phyloP scores from a whole-genome alignment of 768 basidiomycete species.

The Fistulinella prunicolor region DNA sequence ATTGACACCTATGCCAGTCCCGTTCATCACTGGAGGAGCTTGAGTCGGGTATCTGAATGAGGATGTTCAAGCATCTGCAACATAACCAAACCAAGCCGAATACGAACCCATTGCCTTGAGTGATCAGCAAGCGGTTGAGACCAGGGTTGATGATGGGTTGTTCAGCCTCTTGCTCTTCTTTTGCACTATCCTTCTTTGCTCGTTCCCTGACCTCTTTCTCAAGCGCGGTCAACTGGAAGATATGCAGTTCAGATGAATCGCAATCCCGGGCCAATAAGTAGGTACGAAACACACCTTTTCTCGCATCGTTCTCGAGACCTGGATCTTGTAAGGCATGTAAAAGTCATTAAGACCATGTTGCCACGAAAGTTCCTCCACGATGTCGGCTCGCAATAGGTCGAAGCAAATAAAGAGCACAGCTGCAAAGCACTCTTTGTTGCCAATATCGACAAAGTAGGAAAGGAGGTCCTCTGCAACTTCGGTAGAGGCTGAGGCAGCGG shows the following conservation, averaged over 20 bases:
- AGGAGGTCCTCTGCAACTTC: constrained; percentile 94
- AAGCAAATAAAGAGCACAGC: constrained; percentile 89
- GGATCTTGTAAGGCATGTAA: constrained; percentile 95
- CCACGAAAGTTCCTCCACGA: constrained; percentile 96
- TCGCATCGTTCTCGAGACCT: constrained; percentile 75
- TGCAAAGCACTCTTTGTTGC: constrained; percentile 97
- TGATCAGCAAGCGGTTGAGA: constrained; percentile 59
- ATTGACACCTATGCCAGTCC: constrained; percentile 41
- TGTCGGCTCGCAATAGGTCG: constrained; percentile 89
- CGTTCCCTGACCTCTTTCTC: constrained; percentile 91
- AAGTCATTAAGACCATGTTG: constrained; percentile 95
- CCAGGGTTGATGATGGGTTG: constrained; percentile 88
- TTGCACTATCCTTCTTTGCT: constrained; percentile 80
- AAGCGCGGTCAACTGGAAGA: constrained; percentile 59
- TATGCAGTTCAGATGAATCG: constrained; percentile 2
- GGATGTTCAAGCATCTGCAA: constrained; percentile 6
- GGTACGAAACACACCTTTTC: constrained; percentile 56
- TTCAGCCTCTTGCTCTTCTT: constrained; percentile 86
- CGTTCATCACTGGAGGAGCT: constrained; percentile 60
- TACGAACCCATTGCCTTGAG: constrained; percentile 64
- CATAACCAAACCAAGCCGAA: background rate
- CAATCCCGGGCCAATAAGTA: constrained; percentile 1
- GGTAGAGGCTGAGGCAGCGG: constrained; percentile 76
- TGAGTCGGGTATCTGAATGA: constrained; percentile 58
- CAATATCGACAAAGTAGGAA: constrained; percentile 96